Evolutionary conservation across 371 early-diverging fungal genomes (phyloP), one percentile per base, ranked within the genome.

Genomic region (Mucor lusitanicus): DNA sequence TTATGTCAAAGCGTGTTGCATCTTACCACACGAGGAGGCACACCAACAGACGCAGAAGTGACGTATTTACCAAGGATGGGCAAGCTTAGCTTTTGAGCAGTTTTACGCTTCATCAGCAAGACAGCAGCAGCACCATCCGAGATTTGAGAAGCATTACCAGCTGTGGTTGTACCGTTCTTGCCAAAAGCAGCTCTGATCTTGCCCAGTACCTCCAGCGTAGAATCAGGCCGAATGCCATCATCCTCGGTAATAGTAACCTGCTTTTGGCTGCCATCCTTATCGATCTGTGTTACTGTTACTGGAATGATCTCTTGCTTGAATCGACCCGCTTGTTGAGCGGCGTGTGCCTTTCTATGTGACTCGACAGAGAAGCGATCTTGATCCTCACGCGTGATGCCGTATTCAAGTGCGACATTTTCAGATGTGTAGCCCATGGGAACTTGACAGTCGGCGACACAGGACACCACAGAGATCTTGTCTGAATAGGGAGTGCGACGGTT

Each of bases 111-210:
- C 94, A 95, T 95, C 76, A 99, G 77, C 64, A 99, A 82, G 40
- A 98, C 98, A 30, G 97, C 97, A 25, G 98, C 98, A 46, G 99
- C 99, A 75, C 99, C 99, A 81, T 99, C 99, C 9, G 97, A 94
- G 50, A 99, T 96, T 85, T 99, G 99, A 67, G 99, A 98, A 50
- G 99, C 92, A 79, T 95, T 98, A 65, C 98, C 99, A 54, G 99
- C 98, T 39, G 99, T 98, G 64, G 98, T n/a, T n/a, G n/a, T n/a
- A n/a, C n/a, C n/a, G n/a, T n/a, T 96, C 58, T 86, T 95, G 61
- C 90, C 81, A 40, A 99, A 99, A 42, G 95, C 98, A 50, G 99
- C 95, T 59, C 90, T 87, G 64, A 99, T 87, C 82, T 95, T 95
- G 73, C 84, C 82, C 48, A 99, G 87, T n/a, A 33, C 73, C 74